These are phyloP conservation scores for Corylus avellana DNA, from an alignment of 306 rosid genomes.

Conservation along the genomic window DNA sequence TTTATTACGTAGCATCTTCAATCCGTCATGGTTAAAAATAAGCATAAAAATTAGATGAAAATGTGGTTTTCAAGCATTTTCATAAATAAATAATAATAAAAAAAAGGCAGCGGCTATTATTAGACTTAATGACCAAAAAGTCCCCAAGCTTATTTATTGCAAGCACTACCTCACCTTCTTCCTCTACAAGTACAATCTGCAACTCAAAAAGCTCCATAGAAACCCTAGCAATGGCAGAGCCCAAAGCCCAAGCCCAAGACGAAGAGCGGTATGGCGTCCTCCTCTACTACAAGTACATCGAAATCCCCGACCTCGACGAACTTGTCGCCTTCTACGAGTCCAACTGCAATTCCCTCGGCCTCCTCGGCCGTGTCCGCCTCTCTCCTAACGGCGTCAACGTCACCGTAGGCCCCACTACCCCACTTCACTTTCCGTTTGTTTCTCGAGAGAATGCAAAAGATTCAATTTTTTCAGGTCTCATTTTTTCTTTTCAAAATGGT, in stretches of 20 bases:
- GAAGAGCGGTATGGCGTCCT: slow-evolving; percentile 59
- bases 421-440: neutral
- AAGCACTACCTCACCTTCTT: neutral
- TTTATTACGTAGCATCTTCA: no score
- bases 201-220: neutral
- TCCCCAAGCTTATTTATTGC: no score
- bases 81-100: no score
- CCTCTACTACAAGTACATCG: slow-evolving; percentile 66
- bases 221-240: slow-evolving; percentile 39
- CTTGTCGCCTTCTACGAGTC: slow-evolving; percentile 63
- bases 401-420: slow-evolving; percentile 44
- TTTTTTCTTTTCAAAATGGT: neutral
- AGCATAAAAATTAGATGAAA: no score
- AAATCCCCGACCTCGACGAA: slow-evolving; percentile 56
- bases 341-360: slow-evolving; percentile 71
- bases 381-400: slow-evolving; percentile 86
- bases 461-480: no score
- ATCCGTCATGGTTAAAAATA: no score
- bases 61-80: no score
- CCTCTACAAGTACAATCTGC: neutral
- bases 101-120: no score
- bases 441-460: neutral
- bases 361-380: slow-evolving; percentile 89
- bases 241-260: slow-evolving; percentile 13
- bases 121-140: no score